A percentile compares a stretch with the other conserved stretches of the same genome.
Evolutionary conservation across 257 asterid species (phyloP).

Genomic region (Sherardia arvensis): DNA sequence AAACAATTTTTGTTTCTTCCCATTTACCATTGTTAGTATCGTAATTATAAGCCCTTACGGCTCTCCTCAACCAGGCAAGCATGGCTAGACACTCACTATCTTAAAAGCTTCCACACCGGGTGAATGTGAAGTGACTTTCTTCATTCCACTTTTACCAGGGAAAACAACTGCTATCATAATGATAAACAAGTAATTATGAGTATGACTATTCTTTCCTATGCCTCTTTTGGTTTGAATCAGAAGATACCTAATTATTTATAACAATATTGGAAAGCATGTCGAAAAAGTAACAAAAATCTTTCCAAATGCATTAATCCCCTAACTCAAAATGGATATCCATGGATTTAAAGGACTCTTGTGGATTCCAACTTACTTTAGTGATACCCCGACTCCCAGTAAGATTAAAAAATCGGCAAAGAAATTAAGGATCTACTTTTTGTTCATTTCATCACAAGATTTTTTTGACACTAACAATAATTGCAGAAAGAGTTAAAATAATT

Average conservation of each 20-base stretch:
- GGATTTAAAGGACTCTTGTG: neutral
- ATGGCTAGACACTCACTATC: neutral
- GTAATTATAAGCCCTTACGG: too few species aligned
- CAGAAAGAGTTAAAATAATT: neutral
- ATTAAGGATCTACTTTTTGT: neutral
- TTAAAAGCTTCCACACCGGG: neutral
- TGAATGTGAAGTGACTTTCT: neutral
- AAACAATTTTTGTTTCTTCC: neutral
- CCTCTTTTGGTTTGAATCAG: neutral
- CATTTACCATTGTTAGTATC: neutral
- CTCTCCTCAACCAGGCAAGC: neutral
- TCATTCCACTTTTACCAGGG: neutral
- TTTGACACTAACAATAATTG: neutral
- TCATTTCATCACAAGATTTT: neutral
- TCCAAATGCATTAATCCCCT: neutral
- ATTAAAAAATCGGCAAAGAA: neutral
- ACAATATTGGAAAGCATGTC: neutral
- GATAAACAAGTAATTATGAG: neutral
- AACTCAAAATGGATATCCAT: neutral
- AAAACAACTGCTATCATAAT: neutral
- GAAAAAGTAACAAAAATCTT: neutral
- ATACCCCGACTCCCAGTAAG: neutral
- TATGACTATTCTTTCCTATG: neutral
- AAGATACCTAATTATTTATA: neutral
- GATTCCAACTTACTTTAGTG: neutral